phyloP scores from a whole-genome alignment of 495 filamentous ascomycete genomes.

The Lasiosphaeriaceae sp. region DNA sequence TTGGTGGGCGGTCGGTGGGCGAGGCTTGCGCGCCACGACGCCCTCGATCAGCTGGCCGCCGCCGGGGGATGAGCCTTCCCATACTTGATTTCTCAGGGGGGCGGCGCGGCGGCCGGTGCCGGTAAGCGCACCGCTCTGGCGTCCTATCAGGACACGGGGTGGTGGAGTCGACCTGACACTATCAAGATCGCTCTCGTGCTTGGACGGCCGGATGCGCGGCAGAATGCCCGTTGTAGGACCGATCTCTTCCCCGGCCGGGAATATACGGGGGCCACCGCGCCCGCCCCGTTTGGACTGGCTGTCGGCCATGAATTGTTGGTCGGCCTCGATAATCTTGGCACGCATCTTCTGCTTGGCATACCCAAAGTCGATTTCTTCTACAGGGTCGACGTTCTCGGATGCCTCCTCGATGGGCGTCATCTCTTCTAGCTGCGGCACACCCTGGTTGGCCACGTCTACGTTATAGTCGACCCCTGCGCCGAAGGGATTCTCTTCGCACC shows the following conservation, averaged over 20 bases:
- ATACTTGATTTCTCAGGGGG: constrained; percentile 46
- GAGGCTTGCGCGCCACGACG: constrained; percentile 49
- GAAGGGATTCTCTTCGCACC: constrained; percentile 83
- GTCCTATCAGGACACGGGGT: constrained; percentile 40
- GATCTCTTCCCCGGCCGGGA: constrained; percentile 49
- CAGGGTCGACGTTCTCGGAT: constrained; percentile 85
- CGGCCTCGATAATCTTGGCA: constrained; percentile 62
- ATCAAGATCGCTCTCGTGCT: constrained; percentile 56
- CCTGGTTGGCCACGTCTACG: constrained; percentile 62
- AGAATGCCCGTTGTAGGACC: constrained; percentile 55
- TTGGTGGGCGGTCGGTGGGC: constrained; percentile 89
- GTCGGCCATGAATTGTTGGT: constrained; percentile 47
- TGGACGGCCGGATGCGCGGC: constrained; percentile 49
- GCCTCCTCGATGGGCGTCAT: constrained; percentile 74
- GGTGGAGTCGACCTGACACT: constrained; percentile 57
- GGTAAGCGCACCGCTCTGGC: constrained; percentile 32
- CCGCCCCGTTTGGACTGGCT: constrained; percentile 41
- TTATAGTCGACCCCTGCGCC: constrained; percentile 68
- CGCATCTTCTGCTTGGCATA: constrained; percentile 78
- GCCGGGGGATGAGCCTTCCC: constrained; percentile 50
- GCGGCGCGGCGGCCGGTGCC: constrained; percentile 44
- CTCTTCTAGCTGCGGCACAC: constrained; percentile 74
- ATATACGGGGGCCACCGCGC: constrained; percentile 15
- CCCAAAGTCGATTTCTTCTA: constrained; percentile 81
- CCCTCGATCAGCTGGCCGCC: constrained; percentile 36